phyloP scores from a whole-genome alignment of 2,329 filamentous ascomycete species.

The Alternaria conjuncta region DNA sequence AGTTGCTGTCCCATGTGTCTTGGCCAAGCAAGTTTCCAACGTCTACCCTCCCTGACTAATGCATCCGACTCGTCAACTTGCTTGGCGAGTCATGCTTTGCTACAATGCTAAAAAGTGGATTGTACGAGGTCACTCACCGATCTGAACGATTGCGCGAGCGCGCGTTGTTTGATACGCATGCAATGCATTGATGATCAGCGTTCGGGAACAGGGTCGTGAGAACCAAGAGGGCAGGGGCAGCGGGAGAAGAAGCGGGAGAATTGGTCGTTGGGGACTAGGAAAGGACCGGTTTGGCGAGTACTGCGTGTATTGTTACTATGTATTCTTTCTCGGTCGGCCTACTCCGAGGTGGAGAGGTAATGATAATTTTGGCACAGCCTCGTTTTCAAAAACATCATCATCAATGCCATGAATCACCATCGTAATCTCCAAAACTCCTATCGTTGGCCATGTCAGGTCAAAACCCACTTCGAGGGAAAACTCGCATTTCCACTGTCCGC shows the following conservation, averaged over 20 bases:
- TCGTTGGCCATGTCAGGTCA: neutral
- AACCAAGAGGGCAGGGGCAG: neutral
- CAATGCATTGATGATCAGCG: neutral
- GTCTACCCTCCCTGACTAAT: neutral
- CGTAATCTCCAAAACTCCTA: neutral
- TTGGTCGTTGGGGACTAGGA: neutral
- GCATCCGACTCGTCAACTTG: neutral
- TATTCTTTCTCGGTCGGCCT: neutral
- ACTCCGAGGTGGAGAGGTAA: neutral
- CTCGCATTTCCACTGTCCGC: neutral
- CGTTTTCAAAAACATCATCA: neutral
- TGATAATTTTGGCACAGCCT: neutral
- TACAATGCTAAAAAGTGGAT: neutral
- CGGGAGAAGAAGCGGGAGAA: neutral
- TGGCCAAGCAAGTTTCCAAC: slow-evolving; percentile 1
- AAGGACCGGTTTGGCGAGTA: neutral
- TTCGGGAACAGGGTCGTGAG: neutral
- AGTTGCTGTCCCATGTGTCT: neutral
- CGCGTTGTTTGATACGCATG: neutral
- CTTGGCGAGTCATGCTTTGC: neutral
- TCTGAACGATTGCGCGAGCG: neutral
- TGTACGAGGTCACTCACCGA: neutral
- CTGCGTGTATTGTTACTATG: neutral
- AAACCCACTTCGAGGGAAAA: neutral
- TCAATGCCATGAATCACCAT: neutral